Percentiles rank a stretch among this genome's conserved stretches.
These are phyloP conservation scores for Poa pratensis DNA, from an alignment of 176 grass and related monocot genomes.

Conservation along the genomic window DNA sequence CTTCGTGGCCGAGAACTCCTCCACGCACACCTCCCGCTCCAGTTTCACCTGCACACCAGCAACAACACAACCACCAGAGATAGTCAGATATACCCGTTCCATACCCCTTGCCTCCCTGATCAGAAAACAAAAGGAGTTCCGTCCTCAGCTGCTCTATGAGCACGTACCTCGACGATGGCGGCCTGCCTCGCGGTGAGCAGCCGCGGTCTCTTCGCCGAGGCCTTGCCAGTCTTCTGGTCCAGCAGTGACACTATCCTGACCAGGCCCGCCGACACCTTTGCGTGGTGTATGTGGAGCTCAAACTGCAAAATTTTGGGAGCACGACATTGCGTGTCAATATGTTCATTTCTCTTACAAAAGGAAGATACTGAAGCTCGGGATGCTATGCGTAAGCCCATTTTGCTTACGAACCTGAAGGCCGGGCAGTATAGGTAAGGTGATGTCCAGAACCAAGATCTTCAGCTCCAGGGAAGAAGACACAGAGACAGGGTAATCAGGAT, in stretches of 20 bases:
- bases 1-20: constrained; percentile 65
- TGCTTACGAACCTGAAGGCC: constrained; percentile 66
- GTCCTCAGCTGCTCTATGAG: too few relatives aligned
- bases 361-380: too few relatives aligned
- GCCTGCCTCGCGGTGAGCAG: constrained; percentile 68
- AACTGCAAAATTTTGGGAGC: constrained; percentile 49
- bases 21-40: constrained; percentile 67
- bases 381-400: not conserved
- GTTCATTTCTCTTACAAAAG: too few relatives aligned
- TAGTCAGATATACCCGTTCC: too few relatives aligned
- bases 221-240: constrained; percentile 79
- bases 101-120: too few relatives aligned
- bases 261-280: constrained; percentile 65
- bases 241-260: constrained; percentile 62
- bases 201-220: constrained; percentile 54
- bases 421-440: constrained; percentile 61
- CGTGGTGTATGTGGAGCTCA: constrained; percentile 77
- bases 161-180: constrained; percentile 61
- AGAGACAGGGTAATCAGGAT: constrained; percentile 64
- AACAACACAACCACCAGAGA: not conserved
- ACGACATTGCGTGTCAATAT: not conserved
- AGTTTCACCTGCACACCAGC: constrained; percentile 57
- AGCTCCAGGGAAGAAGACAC: constrained; percentile 69
- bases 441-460: constrained; percentile 80
- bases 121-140: too few relatives aligned